Percentiles rank a stretch among this genome's conserved stretches.
Evolutionary conservation across 2,329 filamentous ascomycete genomes (phyloP).

Genomic region (Penicillium psychrosexuale): DNA sequence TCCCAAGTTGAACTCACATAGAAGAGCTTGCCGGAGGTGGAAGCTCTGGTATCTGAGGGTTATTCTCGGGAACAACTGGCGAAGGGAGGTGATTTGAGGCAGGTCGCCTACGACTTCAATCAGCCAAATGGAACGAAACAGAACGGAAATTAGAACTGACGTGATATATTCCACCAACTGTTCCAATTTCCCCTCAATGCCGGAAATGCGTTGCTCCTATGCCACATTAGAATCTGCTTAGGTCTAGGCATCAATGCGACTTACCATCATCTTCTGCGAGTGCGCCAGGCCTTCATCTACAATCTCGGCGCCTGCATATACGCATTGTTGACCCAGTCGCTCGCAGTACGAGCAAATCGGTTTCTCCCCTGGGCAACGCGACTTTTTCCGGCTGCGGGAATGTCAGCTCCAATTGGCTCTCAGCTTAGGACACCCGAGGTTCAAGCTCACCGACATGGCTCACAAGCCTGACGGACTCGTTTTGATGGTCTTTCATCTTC

Average conservation of each 20-base stretch:
- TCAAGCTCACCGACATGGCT: slow-evolving; percentile 30
- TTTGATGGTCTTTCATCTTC: slow-evolving; percentile 19
- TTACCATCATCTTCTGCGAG: slow-evolving; percentile 14
- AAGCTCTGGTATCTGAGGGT: background rate
- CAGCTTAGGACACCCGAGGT: too few species aligned
- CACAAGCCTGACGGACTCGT: slow-evolving; percentile 29
- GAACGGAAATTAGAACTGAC: background rate
- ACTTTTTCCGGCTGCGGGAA: slow-evolving; percentile 31
- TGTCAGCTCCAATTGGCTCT: background rate
- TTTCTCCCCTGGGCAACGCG: slow-evolving; percentile 33
- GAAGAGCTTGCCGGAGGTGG: background rate
- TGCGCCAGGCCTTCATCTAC: slow-evolving; percentile 4
- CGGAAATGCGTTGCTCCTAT: slow-evolving; percentile 19
- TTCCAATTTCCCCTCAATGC: slow-evolving; percentile 24
- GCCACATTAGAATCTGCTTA: background rate
- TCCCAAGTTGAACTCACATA: background rate
- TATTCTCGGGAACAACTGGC: background rate
- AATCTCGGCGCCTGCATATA: slow-evolving; percentile 21
- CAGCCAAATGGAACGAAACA: background rate
- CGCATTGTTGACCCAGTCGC: slow-evolving; percentile 31
- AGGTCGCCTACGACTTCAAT: background rate
- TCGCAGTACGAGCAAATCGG: slow-evolving; percentile 34
- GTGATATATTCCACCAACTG: slow-evolving; percentile 16
- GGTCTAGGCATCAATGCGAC: background rate
- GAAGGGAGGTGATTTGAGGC: background rate